phyloP scores from a whole-genome alignment of 2,329 filamentous ascomycete genomes.

The Trichoderma sp. region DNA sequence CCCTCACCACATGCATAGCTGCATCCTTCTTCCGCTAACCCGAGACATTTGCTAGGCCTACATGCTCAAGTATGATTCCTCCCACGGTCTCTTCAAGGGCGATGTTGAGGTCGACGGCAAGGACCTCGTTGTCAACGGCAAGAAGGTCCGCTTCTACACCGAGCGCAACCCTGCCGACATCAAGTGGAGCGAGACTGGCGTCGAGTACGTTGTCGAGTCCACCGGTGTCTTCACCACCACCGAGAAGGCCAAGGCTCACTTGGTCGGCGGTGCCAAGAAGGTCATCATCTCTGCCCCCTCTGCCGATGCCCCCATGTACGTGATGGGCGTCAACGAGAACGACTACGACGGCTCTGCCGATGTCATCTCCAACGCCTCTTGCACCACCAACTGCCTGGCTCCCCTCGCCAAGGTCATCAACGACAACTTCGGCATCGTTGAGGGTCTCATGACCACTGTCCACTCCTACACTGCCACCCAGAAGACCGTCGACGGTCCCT shows the following conservation, averaged over 20 bases:
- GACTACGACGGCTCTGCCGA: constrained; percentile 85
- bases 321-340: constrained; percentile 98
- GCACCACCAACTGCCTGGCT: constrained; percentile 99
- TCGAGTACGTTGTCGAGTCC: constrained; percentile 94
- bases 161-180: constrained; percentile 88
- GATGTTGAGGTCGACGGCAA: constrained; percentile 68
- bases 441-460: constrained; percentile 99
- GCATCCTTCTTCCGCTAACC: not conserved
- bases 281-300: constrained; percentile 90
- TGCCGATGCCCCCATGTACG: constrained; percentile 98
- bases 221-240: constrained; percentile 99
- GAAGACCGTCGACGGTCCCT: constrained; percentile 98
- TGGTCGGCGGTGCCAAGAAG: constrained; percentile 98
- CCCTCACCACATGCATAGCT: not conserved
- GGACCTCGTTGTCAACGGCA: constrained; percentile 86
- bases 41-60: constrained; percentile 64
- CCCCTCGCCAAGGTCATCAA: constrained; percentile 98
- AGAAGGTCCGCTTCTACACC: constrained; percentile 90
- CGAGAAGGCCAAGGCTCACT: constrained; percentile 90
- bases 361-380: constrained; percentile 98
- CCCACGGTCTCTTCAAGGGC: constrained; percentile 96
- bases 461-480: constrained; percentile 99
- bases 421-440: constrained; percentile 96
- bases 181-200: constrained; percentile 83
- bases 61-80: constrained; percentile 99